Percentiles rank a stretch among this genome's conserved stretches.
These are phyloP conservation scores for Metarhizium brunneum DNA, from an alignment of 2,329 filamentous ascomycete species.

Conservation along the genomic window DNA sequence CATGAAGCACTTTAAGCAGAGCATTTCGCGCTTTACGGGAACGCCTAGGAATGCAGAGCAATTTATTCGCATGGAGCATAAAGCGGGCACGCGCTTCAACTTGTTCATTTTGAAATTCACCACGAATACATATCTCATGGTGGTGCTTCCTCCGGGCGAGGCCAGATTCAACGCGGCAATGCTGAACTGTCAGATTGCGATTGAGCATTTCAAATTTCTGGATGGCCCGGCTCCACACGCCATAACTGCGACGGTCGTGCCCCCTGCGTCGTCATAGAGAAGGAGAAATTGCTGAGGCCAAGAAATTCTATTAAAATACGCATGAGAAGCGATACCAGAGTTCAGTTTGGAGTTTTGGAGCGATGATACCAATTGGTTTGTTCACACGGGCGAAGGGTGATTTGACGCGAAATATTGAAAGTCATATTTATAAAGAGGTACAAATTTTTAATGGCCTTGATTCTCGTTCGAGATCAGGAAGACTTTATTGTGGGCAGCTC, in stretches of 20 bases:
- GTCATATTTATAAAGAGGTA: not conserved
- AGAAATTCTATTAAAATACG: not conserved
- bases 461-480: not conserved
- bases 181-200: conserved; percentile 80
- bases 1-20: conserved; percentile 97
- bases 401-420: not conserved
- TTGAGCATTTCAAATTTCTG: conserved; percentile 67
- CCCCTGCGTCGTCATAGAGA: conserved; percentile 3
- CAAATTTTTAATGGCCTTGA: not conserved
- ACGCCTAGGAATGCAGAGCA: conserved; percentile 75
- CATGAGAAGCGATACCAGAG: not conserved
- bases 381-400: not conserved
- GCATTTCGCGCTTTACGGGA: conserved; percentile 63
- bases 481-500: not conserved
- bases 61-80: conserved; percentile 73
- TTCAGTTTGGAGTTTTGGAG: conserved; percentile 2
- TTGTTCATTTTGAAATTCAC: conserved; percentile 94
- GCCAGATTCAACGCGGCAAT: conserved; percentile 84
- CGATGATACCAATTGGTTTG: conserved; percentile 4
- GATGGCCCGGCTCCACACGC: conserved; percentile 35
- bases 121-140: conserved; percentile 93
- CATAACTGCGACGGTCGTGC: conserved; percentile 15
- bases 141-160: conserved; percentile 84
- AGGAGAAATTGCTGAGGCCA: not conserved
- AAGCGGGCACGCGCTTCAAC: conserved; percentile 69